A percentile compares a stretch with the other conserved stretches of the same genome.
These are phyloP conservation scores for Pythium oligandrum DNA, from an alignment of 352 stramenopile genomes.

Conservation along the genomic window DNA sequence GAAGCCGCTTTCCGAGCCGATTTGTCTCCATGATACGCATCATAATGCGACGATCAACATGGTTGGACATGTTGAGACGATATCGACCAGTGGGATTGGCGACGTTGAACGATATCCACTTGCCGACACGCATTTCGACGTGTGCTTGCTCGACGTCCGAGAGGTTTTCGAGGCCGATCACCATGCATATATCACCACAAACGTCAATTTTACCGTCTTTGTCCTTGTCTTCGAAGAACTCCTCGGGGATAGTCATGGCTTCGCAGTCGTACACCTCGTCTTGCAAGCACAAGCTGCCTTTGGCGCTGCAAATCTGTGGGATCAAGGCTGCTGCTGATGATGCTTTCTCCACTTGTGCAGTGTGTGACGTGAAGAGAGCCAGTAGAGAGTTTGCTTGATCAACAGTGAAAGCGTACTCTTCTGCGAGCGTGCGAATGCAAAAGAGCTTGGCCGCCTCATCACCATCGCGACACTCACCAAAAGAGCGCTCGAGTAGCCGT, in stretches of 20 bases:
- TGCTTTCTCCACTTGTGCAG: slow-evolving; percentile 66
- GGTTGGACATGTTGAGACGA: slow-evolving; percentile 63
- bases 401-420: slow-evolving; percentile 57
- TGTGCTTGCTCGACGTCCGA: slow-evolving; percentile 66
- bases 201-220: slow-evolving; percentile 77
- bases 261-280: slow-evolving; percentile 56
- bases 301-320: slow-evolving; percentile 44
- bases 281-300: slow-evolving; percentile 1
- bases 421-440: slow-evolving; percentile 55
- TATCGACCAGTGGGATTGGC: slow-evolving; percentile 65
- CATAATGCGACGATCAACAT: slow-evolving; percentile 66
- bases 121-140: slow-evolving; percentile 65
- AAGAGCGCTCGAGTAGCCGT: slow-evolving; percentile 37
- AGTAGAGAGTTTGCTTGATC: slow-evolving; percentile 53
- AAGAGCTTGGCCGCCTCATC: slow-evolving; percentile 57
- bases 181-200: slow-evolving; percentile 72
- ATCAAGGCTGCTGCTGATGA: slow-evolving; percentile 55
- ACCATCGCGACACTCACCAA: slow-evolving; percentile 33
- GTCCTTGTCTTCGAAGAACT: slow-evolving; percentile 82
- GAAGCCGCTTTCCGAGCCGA: slow-evolving; percentile 45
- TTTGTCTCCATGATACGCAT: slow-evolving; percentile 68
- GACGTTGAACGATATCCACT: slow-evolving; percentile 77
- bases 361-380: slow-evolving; percentile 54
- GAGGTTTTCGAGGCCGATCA: slow-evolving; percentile 58
- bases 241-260: slow-evolving; percentile 41